These are phyloP conservation scores for Sordariomycetes sp. DNA, from an alignment of 2,329 filamentous ascomycete species.

Conservation along the genomic window DNA sequence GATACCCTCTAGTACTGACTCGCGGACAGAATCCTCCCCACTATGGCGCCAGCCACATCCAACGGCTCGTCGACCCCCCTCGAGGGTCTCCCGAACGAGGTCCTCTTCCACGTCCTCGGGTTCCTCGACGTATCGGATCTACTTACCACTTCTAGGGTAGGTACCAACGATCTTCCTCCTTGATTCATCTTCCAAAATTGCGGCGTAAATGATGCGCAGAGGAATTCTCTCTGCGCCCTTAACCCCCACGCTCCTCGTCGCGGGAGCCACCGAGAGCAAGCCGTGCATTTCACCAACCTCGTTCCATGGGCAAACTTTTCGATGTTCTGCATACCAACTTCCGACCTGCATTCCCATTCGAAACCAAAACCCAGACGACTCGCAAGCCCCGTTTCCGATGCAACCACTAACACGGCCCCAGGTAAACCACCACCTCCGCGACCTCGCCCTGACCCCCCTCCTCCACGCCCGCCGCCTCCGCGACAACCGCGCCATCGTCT, in stretches of 20 bases:
- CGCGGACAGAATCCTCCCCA: background rate
- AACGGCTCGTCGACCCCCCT: background rate
- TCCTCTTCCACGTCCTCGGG: slow-evolving; percentile 42
- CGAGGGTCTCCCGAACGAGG: slow-evolving; percentile 40
- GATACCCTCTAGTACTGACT: background rate
- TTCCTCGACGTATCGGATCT: slow-evolving; percentile 48
- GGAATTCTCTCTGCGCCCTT: background rate
- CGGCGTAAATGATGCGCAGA: background rate
- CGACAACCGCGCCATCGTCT: slow-evolving; percentile 40
- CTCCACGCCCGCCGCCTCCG: slow-evolving; percentile 53
- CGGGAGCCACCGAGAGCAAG: background rate
- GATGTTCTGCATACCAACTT: background rate
- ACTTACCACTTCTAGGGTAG: slow-evolving; percentile 44
- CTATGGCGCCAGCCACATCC: background rate
- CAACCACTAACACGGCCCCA: slow-evolving; percentile 16
- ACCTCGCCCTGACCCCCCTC: slow-evolving; percentile 52
- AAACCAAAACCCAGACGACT: background rate
- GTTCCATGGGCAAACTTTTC: background rate
- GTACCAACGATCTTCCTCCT: slow-evolving; percentile 12
- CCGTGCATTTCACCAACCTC: background rate
- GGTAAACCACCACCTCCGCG: slow-evolving; percentile 52
- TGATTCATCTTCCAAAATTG: background rate
- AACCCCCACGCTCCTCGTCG: background rate
- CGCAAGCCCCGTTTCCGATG: background rate
- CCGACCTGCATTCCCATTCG: background rate